A percentile compares a stretch with the other conserved stretches of the same genome.
phyloP scores from a whole-genome alignment of 345 rosid genomes.

The Pistacia vera region DNA sequence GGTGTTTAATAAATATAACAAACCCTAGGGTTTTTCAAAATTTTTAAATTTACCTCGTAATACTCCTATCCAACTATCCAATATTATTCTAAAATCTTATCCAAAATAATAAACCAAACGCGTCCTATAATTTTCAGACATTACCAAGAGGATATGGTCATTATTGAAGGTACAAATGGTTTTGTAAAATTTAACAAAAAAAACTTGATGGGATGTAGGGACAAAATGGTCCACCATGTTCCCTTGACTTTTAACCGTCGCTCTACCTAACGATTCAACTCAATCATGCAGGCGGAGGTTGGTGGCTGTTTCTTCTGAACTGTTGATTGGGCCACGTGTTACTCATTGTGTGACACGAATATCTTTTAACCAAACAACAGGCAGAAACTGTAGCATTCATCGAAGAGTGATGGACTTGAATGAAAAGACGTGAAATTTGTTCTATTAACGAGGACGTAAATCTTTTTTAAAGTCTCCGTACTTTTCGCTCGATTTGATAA shows the following conservation, averaged over 20 bases:
- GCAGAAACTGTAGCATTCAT: background rate
- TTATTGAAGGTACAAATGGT: background rate
- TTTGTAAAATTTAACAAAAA: background rate
- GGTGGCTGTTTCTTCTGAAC: background rate
- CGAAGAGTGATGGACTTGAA: background rate
- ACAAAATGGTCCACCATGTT: background rate
- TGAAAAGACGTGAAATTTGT: background rate
- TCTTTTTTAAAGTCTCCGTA: conserved; percentile 17
- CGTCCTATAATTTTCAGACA: too few relatives aligned
- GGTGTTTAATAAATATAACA: too few relatives aligned
- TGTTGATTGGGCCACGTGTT: conserved; percentile 5
- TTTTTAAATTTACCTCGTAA: too few relatives aligned
- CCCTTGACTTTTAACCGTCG: background rate
- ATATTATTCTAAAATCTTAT: too few relatives aligned
- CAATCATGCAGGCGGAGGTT: background rate
- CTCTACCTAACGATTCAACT: background rate
- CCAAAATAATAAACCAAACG: too few relatives aligned
- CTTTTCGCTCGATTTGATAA: conserved; percentile 20
- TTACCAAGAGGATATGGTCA: background rate
- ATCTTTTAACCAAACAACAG: background rate
- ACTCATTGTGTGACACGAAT: background rate
- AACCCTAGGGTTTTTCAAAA: too few relatives aligned
- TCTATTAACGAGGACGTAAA: background rate
- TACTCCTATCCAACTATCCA: too few relatives aligned
- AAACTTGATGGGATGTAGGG: conserved; percentile 1